These are phyloP conservation scores for Geranomyces variabilis DNA, from an alignment of 192 early-diverging fungal species.

Conservation along the genomic window DNA sequence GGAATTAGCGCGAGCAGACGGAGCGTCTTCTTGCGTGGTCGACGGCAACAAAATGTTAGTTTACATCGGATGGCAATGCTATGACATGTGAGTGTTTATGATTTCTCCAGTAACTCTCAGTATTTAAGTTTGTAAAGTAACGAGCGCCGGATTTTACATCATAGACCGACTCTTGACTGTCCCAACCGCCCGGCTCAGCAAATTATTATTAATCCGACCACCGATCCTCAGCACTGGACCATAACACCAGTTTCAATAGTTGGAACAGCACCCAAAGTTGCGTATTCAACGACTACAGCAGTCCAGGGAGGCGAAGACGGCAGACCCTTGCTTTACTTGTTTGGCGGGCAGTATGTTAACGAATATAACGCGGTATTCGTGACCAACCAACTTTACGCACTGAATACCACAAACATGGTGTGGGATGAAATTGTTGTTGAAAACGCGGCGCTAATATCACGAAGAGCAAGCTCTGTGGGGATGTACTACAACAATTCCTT, in stretches of 20 bases:
- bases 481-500: neutral
- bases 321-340: neutral
- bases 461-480: neutral
- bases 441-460: neutral
- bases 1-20: neutral
- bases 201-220: neutral
- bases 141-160: too few species aligned
- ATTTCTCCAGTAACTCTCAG: too few species aligned
- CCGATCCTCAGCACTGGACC: neutral
- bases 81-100: neutral
- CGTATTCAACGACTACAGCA: neutral
- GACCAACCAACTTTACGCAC: neutral
- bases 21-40: neutral
- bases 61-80: conserved; percentile 5
- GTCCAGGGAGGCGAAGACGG: neutral
- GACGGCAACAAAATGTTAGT: neutral
- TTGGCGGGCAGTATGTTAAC: neutral
- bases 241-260: neutral
- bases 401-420: neutral
- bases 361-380: neutral
- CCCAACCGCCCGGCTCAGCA: neutral
- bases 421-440: neutral
- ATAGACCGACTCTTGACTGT: too few species aligned
- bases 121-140: too few species aligned
- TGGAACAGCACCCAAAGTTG: neutral